phyloP scores from a whole-genome alignment of 1,139 yeast species.

The Blastobotrys raffinosifermentans region DNA sequence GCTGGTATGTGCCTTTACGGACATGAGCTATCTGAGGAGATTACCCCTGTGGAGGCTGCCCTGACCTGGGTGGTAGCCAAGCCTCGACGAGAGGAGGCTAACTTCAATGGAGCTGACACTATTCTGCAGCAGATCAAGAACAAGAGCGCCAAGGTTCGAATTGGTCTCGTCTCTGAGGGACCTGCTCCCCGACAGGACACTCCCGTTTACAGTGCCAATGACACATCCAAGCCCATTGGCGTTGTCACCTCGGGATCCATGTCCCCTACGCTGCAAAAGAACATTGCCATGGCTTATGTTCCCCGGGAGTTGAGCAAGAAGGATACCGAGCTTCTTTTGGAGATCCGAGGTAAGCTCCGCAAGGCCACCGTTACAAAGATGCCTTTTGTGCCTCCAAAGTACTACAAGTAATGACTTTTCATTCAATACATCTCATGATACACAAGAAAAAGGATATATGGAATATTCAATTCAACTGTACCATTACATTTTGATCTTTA shows the following conservation, averaged over 20 bases:
- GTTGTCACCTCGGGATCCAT: constrained; percentile 83
- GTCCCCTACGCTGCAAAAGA: constrained; percentile 72
- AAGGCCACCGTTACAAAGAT: constrained; percentile 69
- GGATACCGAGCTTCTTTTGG: constrained; percentile 69
- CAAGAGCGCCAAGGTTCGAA: constrained; percentile 60
- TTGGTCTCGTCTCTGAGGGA: constrained; percentile 70
- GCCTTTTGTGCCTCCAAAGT: constrained; percentile 76
- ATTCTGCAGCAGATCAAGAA: constrained; percentile 67
- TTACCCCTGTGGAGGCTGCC: constrained; percentile 84
- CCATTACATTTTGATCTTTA: too few species aligned
- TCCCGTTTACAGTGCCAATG: constrained; percentile 51
- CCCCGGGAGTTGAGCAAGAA: constrained; percentile 66
- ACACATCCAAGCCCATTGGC: constrained; percentile 56
- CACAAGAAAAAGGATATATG: too few species aligned
- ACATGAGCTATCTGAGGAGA: constrained; percentile 74
- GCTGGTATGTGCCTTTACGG: constrained; percentile 99
- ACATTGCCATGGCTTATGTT: constrained; percentile 88
- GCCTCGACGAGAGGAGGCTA: constrained; percentile 53
- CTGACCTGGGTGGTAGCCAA: constrained; percentile 87
- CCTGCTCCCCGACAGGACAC: constrained; percentile 93
- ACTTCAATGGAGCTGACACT: constrained; percentile 73
- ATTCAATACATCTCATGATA: not conserved
- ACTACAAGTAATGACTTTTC: constrained; percentile 43
- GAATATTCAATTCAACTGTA: too few species aligned
- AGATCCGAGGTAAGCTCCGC: constrained; percentile 78